These are phyloP conservation scores for Hypholoma sublateritium DNA, from an alignment of 768 basidiomycete species.

Conservation along the genomic window DNA sequence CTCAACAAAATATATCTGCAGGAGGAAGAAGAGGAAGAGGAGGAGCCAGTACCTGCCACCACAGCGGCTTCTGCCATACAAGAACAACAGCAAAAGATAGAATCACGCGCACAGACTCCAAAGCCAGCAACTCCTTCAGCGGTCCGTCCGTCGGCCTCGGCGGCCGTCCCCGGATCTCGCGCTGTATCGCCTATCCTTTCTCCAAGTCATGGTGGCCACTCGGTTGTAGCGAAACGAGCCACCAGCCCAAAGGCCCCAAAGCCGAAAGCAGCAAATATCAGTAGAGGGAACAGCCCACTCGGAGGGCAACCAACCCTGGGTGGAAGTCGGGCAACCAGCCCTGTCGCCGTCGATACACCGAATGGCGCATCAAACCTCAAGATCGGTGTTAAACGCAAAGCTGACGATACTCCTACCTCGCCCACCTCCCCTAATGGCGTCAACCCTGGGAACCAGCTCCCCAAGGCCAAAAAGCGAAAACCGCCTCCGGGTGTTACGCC, in stretches of 20 bases:
- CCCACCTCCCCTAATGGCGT: conserved; percentile 27
- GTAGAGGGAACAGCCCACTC: conserved; percentile 62
- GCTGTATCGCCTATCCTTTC: conserved; percentile 58
- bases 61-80: conserved; percentile 42
- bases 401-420: conserved; percentile 38
- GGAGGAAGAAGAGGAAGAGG: conserved; percentile 77
- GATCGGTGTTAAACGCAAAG: conserved; percentile 43
- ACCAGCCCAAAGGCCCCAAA: conserved; percentile 79
- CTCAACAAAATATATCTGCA: conserved; percentile 23
- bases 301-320: conserved; percentile 52
- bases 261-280: conserved; percentile 41
- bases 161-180: conserved; percentile 44
- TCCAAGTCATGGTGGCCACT: conserved; percentile 69
- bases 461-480: conserved; percentile 61
- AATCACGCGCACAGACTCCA: conserved; percentile 48
- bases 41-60: conserved; percentile 42
- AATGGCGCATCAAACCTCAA: conserved; percentile 22
- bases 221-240: conserved; percentile 78
- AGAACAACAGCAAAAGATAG: conserved; percentile 46
- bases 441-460: conserved; percentile 10
- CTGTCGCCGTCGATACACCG: conserved; percentile 26
- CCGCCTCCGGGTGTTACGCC: conserved; percentile 34
- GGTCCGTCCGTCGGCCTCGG: conserved; percentile 29
- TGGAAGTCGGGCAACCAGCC: conserved; percentile 44
- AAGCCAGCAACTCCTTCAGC: conserved; percentile 29